Conservation (phyloP, 345 rosid genomes). For the Corchorus olitorius region DNA sequence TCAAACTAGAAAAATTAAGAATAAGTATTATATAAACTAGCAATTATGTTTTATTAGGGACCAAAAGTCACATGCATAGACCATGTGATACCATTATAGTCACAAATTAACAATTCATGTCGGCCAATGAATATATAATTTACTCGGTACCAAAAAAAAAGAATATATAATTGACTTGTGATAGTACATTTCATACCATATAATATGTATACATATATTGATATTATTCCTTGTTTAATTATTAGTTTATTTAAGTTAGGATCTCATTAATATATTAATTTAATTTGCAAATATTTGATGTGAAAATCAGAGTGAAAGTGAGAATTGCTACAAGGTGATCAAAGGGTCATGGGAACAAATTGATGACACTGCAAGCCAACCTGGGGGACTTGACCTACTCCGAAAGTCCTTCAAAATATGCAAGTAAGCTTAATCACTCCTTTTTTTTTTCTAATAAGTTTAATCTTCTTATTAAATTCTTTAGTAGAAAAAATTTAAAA, state of each 20-base stretch:
- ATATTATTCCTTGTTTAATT: no score
- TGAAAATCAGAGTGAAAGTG: constrained; percentile 46
- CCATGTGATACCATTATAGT: not conserved
- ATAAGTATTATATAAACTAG: no score
- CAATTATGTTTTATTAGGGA: not conserved
- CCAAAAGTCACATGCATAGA: not conserved
- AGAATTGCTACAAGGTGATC: constrained; percentile 61
- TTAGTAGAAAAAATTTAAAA: no score
- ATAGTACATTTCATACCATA: no score
- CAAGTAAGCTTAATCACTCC: constrained; percentile 42
- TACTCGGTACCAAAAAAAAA: no score
- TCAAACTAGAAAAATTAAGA: no score
- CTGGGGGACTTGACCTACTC: constrained; percentile 41
- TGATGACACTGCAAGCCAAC: constrained; percentile 27
- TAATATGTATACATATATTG: not conserved
- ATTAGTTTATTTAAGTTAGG: no score
- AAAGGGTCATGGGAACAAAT: constrained; percentile 53
- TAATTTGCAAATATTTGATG: not conserved
- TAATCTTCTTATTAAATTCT: no score
- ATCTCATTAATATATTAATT: not conserved
- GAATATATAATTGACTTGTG: no score
- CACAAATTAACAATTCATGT: not conserved
- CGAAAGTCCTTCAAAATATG: constrained; percentile 50
- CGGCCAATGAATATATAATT: no score
- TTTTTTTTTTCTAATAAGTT: no score